A percentile compares a stretch with the other conserved stretches of the same genome.
Evolutionary conservation across 495 filamentous ascomycete species (phyloP).

Genomic region (Penicillium paradoxum): DNA sequence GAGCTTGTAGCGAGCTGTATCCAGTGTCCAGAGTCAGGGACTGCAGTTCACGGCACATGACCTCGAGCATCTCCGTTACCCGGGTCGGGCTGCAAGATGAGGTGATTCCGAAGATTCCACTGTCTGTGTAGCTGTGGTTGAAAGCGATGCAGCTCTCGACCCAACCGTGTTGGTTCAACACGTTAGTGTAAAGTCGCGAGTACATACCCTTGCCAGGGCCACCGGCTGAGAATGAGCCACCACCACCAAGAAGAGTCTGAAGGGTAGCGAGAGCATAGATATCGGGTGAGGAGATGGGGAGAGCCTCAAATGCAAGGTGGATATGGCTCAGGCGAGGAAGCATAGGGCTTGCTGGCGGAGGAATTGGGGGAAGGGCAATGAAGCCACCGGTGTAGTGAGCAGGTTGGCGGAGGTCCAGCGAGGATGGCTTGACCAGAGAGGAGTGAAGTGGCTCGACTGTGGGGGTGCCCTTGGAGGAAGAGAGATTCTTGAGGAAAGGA

Average conservation of each 20-base stretch:
- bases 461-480: constrained; percentile 59
- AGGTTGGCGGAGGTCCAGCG: constrained; percentile 55
- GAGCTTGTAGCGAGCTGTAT: constrained; percentile 60
- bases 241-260: constrained; percentile 91
- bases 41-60: constrained; percentile 86
- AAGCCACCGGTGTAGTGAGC: constrained; percentile 94
- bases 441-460: constrained; percentile 48
- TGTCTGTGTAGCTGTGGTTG: constrained; percentile 96
- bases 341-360: constrained; percentile 68
- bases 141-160: constrained; percentile 92
- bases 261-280: constrained; percentile 97
- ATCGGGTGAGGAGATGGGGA: constrained; percentile 82
- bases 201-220: constrained; percentile 99
- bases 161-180: constrained; percentile 95
- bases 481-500: constrained; percentile 89
- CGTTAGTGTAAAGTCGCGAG: constrained; percentile 92
- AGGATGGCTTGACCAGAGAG: constrained; percentile 39
- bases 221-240: constrained; percentile 95
- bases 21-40: constrained; percentile 69
- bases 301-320: constrained; percentile 92
- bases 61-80: constrained; percentile 77
- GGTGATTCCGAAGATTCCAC: constrained; percentile 88
- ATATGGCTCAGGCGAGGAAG: constrained; percentile 84
- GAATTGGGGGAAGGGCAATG: constrained; percentile 73
- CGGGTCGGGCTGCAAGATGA: constrained; percentile 75